Evolutionary conservation across 495 filamentous ascomycete genomes (phyloP).

Genomic region (Zalerion maritima): DNA sequence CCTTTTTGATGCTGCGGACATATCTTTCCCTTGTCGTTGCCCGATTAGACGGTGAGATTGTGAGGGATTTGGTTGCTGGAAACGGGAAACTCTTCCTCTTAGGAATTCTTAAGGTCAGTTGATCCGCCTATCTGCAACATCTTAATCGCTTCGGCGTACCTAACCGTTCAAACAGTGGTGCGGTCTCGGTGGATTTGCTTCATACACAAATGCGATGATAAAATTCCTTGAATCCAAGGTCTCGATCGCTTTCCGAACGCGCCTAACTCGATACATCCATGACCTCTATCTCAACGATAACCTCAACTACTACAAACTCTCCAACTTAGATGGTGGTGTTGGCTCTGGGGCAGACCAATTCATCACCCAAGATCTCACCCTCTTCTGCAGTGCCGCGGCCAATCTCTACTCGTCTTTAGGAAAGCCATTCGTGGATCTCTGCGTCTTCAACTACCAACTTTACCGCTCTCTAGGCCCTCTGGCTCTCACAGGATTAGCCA

Average conservation of each 20-base stretch:
- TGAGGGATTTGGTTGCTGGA: constrained; percentile 85
- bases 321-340: constrained; percentile 85
- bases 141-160: constrained; percentile 1
- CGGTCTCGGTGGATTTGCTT: constrained; percentile 52
- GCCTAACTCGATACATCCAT: constrained; percentile 92
- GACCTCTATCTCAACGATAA: constrained; percentile 91
- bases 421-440: constrained; percentile 88
- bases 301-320: constrained; percentile 89
- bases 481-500: constrained; percentile 68
- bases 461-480: constrained; percentile 84
- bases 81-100: constrained; percentile 78
- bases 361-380: constrained; percentile 91
- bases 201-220: constrained; percentile 93
- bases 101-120: constrained; percentile 61
- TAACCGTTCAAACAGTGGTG: constrained; percentile 27
- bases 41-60: constrained; percentile 87
- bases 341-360: constrained; percentile 90
- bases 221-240: constrained; percentile 97
- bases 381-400: constrained; percentile 89
- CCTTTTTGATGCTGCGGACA: constrained; percentile 79
- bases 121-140: constrained; percentile 5
- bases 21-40: constrained; percentile 91
- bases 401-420: constrained; percentile 88
- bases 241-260: constrained; percentile 93
- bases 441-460: constrained; percentile 94